Conservation (phyloP, 2,329 filamentous ascomycete genomes). For the Penicillium sp. region DNA sequence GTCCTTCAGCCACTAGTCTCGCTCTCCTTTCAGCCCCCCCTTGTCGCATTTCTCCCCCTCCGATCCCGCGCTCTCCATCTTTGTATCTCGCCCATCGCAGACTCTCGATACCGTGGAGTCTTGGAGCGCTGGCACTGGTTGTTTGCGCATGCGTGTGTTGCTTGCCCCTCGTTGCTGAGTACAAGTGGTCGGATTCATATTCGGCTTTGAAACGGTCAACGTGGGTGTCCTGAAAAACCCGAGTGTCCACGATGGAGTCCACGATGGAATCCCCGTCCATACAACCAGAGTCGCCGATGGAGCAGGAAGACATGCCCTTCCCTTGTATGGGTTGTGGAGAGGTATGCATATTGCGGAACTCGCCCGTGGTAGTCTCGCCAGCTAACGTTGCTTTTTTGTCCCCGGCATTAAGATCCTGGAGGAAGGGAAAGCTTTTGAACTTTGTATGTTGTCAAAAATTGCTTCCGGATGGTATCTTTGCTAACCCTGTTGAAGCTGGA, state of each 20-base stretch:
- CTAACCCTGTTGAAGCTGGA: slow-evolving; percentile 62
- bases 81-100: neutral
- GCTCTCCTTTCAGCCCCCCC: slow-evolving; percentile 19
- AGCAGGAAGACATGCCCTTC: slow-evolving; percentile 75
- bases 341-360: slow-evolving; percentile 50
- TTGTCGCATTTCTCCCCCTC: slow-evolving; percentile 22
- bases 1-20: slow-evolving; percentile 18
- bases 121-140: slow-evolving; percentile 8
- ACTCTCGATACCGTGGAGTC: neutral
- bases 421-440: slow-evolving; percentile 96
- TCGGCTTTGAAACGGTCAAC: neutral
- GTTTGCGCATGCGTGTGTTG: slow-evolving; percentile 10
- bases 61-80: slow-evolving; percentile 13
- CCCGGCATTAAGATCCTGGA: slow-evolving; percentile 72
- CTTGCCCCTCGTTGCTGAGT: neutral
- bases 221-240: neutral
- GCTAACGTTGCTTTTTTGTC: slow-evolving; percentile 11
- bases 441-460: slow-evolving; percentile 61
- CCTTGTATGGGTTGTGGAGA: slow-evolving; percentile 93
- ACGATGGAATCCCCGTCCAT: slow-evolving; percentile 56
- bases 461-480: neutral
- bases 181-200: neutral
- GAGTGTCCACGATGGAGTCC: neutral
- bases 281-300: slow-evolving; percentile 63
- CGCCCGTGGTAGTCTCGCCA: slow-evolving; percentile 1